These are phyloP conservation scores for Periconia digitata DNA, from an alignment of 2,329 filamentous ascomycete genomes.

Conservation along the genomic window DNA sequence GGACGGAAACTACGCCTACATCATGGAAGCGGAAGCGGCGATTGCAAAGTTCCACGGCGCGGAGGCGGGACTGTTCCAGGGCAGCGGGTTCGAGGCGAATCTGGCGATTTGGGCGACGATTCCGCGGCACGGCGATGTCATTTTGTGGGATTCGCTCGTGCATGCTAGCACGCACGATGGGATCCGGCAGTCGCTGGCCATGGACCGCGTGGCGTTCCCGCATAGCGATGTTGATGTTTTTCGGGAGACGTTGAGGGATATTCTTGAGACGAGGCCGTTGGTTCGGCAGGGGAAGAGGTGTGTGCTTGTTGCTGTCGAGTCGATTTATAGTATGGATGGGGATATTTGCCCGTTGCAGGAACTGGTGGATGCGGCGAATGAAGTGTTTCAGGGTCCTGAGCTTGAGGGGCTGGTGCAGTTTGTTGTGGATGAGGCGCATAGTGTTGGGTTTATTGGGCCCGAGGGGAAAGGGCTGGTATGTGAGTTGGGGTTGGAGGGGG, in stretches of 20 bases:
- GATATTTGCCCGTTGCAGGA: slow-evolving; percentile 66
- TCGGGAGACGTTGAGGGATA: slow-evolving; percentile 42
- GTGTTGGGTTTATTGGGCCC: slow-evolving; percentile 60
- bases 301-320: slow-evolving; percentile 33
- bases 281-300: slow-evolving; percentile 30
- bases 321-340: slow-evolving; percentile 76
- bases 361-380: slow-evolving; percentile 60
- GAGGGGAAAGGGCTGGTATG: slow-evolving; percentile 58
- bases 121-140: slow-evolving; percentile 61
- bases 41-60: slow-evolving; percentile 62
- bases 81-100: slow-evolving; percentile 52
- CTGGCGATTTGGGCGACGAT: slow-evolving; percentile 41
- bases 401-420: slow-evolving; percentile 62
- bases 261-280: slow-evolving; percentile 4
- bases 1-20: slow-evolving; percentile 62
- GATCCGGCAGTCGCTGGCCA: slow-evolving; percentile 65
- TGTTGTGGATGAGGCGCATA: slow-evolving; percentile 69
- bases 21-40: slow-evolving; percentile 55
- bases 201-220: slow-evolving; percentile 50
- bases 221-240: slow-evolving; percentile 56
- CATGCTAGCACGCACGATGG: slow-evolving; percentile 78
- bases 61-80: slow-evolving; percentile 56
- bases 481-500: slow-evolving; percentile 24
- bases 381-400: slow-evolving; percentile 50
- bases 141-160: slow-evolving; percentile 72